Conservation (phyloP, 2,329 filamentous ascomycete species). For the Scedosporium aurantiacum region DNA sequence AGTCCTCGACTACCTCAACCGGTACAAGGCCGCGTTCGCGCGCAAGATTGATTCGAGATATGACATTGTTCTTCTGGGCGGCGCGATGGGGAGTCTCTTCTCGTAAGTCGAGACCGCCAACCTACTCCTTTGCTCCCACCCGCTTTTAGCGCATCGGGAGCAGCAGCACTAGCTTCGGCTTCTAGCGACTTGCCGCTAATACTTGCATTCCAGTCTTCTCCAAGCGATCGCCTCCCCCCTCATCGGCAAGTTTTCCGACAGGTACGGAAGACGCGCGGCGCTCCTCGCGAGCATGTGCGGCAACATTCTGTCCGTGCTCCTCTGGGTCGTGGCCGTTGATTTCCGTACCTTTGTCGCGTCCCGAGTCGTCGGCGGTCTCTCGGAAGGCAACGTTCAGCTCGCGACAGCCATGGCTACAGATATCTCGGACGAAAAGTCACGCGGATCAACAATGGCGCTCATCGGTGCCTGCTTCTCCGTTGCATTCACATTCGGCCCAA, state of each 20-base stretch:
- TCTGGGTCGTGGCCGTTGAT: slow-evolving; percentile 89
- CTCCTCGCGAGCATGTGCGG: slow-evolving; percentile 85
- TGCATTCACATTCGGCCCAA: slow-evolving; percentile 92
- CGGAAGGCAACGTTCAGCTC: slow-evolving; percentile 93
- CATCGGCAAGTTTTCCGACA: slow-evolving; percentile 81
- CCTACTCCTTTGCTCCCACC: background rate
- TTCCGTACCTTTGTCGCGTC: slow-evolving; percentile 95
- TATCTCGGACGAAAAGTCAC: slow-evolving; percentile 74
- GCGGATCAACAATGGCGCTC: slow-evolving; percentile 88
- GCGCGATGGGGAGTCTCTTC: slow-evolving; percentile 87
- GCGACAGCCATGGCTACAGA: slow-evolving; percentile 95
- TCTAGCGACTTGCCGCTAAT: background rate
- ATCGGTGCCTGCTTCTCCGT: slow-evolving; percentile 95
- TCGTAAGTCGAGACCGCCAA: slow-evolving; percentile 29
- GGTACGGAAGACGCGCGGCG: slow-evolving; percentile 74
- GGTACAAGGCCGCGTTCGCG: slow-evolving; percentile 89
- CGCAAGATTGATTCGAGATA: slow-evolving; percentile 91
- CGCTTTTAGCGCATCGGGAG: background rate
- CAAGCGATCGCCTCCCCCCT: slow-evolving; percentile 87
- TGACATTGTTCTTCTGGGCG: slow-evolving; percentile 90
- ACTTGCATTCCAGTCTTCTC: slow-evolving; percentile 48
- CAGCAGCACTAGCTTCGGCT: background rate
- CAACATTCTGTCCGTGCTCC: slow-evolving; percentile 83
- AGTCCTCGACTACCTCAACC: slow-evolving; percentile 73
- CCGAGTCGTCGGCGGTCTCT: slow-evolving; percentile 80